phyloP scores from a whole-genome alignment of 805 yeast species.

The Candida pini region DNA sequence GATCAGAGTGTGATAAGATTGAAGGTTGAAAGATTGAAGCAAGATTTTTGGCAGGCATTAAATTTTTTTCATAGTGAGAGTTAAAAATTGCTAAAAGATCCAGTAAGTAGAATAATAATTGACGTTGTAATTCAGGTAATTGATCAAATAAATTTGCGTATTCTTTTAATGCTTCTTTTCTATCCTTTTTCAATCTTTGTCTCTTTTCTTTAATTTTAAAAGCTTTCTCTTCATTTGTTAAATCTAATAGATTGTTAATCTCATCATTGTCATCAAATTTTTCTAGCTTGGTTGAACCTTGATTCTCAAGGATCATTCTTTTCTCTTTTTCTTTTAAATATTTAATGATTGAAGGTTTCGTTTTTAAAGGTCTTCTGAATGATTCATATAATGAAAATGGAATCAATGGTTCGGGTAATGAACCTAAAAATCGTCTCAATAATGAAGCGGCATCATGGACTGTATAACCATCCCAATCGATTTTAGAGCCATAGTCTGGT shows the following conservation, averaged over 20 bases:
- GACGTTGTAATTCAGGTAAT: constrained; percentile 75
- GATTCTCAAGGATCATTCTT: constrained; percentile 8
- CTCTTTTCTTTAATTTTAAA: constrained; percentile 40
- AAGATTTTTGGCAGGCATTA: constrained; percentile 88
- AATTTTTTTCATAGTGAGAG: constrained; percentile 65
- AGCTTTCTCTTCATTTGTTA: constrained; percentile 26
- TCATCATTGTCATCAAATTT: constrained; percentile 6
- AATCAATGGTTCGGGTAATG: constrained; percentile 87
- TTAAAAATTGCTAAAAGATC: constrained; percentile 85
- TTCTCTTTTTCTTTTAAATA: constrained; percentile 53
- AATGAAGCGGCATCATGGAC: constrained; percentile 97
- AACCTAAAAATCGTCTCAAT: constrained; percentile 77
- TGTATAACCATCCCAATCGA: constrained; percentile 88
- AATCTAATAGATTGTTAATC: background rate
- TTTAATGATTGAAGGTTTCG: constrained; percentile 57
- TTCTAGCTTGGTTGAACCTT: constrained; percentile 7
- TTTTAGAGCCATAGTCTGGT: constrained; percentile 83
- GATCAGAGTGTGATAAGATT: constrained; percentile 86
- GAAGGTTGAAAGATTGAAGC: constrained; percentile 98
- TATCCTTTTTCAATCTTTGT: constrained; percentile 57
- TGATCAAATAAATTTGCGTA: constrained; percentile 63
- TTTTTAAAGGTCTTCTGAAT: constrained; percentile 73
- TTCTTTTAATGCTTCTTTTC: constrained; percentile 61
- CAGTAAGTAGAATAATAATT: constrained; percentile 76
- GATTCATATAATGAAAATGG: constrained; percentile 71